Conservation (phyloP, 345 rosid genomes). For the Toxicodendron radicans region DNA sequence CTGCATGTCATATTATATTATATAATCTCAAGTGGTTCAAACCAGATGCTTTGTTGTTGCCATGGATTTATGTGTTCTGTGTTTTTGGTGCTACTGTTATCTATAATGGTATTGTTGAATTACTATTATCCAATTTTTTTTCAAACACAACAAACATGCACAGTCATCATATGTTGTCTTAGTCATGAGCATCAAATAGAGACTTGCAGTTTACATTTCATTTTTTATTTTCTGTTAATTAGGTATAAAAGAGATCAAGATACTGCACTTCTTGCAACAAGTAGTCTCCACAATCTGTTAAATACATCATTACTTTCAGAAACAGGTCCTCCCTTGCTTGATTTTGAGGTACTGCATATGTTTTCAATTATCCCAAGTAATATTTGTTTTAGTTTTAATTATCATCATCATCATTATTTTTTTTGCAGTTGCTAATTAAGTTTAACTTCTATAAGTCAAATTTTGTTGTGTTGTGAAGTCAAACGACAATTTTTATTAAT, state of each 20-base stretch:
- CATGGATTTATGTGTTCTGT: background rate
- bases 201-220: slow-evolving; percentile 12
- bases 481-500: background rate
- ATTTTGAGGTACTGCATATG: slow-evolving; percentile 72
- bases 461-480: background rate
- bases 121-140: too few relatives aligned
- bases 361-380: background rate
- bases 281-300: slow-evolving; percentile 78
- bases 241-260: slow-evolving; percentile 90
- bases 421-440: background rate
- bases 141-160: background rate
- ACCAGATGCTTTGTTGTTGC: background rate
- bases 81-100: background rate
- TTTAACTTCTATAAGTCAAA: background rate
- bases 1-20: too few relatives aligned
- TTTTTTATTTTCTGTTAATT: slow-evolving; percentile 20
- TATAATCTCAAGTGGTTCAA: slow-evolving; percentile 9
- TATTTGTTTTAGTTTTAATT: background rate
- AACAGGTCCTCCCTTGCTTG: slow-evolving; percentile 95
- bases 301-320: slow-evolving; percentile 78
- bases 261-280: slow-evolving; percentile 77
- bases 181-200: slow-evolving; percentile 1
- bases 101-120: background rate
- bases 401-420: background rate
- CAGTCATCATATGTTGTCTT: background rate